Evolutionary conservation across 129 eudicot genomes (phyloP).

Genomic region (Helianthus tuberosus): DNA sequence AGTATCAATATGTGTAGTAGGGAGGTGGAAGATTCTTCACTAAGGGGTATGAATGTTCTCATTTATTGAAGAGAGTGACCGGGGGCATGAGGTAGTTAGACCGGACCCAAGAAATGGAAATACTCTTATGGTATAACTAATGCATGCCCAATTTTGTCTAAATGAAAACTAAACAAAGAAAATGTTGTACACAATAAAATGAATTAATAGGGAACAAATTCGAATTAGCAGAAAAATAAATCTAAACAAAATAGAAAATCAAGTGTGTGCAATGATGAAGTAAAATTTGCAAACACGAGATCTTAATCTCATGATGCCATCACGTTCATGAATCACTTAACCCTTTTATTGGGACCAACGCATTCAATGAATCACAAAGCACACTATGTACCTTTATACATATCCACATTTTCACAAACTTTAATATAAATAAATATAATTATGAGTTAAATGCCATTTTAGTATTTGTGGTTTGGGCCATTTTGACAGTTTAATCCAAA

Average conservation of each 20-base stretch:
- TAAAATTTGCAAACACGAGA: conserved; percentile 23
- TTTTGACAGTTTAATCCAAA: too few relatives aligned
- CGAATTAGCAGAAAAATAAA: background rate
- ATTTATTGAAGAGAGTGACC: too few relatives aligned
- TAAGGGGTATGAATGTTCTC: too few relatives aligned
- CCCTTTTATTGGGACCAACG: conserved; percentile 9
- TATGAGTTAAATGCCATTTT: too few relatives aligned
- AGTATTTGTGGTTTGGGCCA: too few relatives aligned
- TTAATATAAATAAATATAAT: too few relatives aligned
- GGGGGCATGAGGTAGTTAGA: too few relatives aligned
- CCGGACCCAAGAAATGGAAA: too few relatives aligned
- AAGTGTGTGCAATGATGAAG: conserved; percentile 35
- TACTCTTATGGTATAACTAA: background rate
- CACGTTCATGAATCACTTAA: conserved; percentile 25
- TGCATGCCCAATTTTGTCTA: background rate
- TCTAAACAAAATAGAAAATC: background rate
- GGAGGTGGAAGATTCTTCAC: too few relatives aligned
- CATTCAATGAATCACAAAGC: conserved; percentile 19
- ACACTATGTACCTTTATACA: background rate
- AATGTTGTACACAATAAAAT: background rate
- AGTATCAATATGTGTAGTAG: too few relatives aligned
- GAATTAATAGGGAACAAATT: background rate
- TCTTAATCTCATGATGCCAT: conserved; percentile 29
- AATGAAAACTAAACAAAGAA: background rate
- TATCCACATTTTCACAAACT: background rate